These are phyloP conservation scores for Setomelanomma holmii DNA, from an alignment of 2,329 filamentous ascomycete species.

Conservation along the genomic window DNA sequence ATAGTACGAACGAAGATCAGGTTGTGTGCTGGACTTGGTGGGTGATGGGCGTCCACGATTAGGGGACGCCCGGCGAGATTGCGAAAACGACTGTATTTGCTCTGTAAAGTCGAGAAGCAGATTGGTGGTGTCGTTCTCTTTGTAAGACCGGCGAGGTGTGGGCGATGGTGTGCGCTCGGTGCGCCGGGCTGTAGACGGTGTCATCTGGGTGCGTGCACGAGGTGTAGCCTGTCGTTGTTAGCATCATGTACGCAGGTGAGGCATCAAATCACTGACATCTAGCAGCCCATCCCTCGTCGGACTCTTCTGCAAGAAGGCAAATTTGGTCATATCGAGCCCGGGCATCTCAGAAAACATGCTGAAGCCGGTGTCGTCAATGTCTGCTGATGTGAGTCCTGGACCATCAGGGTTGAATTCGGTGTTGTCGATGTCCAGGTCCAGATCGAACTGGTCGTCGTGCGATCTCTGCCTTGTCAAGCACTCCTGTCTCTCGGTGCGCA, in stretches of 20 bases:
- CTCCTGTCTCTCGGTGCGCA: conserved; percentile 27
- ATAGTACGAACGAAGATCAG: conserved; percentile 56
- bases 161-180: conserved; percentile 55
- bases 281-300: conserved; percentile 50
- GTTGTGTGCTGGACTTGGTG: conserved; percentile 56
- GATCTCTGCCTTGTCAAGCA: conserved; percentile 30
- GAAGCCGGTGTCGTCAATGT: conserved; percentile 74
- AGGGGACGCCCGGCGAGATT: conserved; percentile 49
- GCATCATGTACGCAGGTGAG: background rate
- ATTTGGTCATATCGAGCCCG: conserved; percentile 76
- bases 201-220: conserved; percentile 49
- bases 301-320: conserved; percentile 73
- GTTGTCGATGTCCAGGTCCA: conserved; percentile 35
- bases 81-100: conserved; percentile 66
- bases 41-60: conserved; percentile 56
- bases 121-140: conserved; percentile 71
- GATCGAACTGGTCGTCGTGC: conserved; percentile 24
- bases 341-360: conserved; percentile 90
- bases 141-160: conserved; percentile 61
- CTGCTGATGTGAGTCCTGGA: conserved; percentile 42
- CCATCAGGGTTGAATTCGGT: conserved; percentile 44
- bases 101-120: conserved; percentile 89
- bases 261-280: conserved; percentile 20
- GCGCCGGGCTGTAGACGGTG: conserved; percentile 59
- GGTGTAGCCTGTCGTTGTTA: conserved; percentile 39